Conservation (phyloP, 495 filamentous ascomycete species). For the Aspergillus cavernicola region DNA sequence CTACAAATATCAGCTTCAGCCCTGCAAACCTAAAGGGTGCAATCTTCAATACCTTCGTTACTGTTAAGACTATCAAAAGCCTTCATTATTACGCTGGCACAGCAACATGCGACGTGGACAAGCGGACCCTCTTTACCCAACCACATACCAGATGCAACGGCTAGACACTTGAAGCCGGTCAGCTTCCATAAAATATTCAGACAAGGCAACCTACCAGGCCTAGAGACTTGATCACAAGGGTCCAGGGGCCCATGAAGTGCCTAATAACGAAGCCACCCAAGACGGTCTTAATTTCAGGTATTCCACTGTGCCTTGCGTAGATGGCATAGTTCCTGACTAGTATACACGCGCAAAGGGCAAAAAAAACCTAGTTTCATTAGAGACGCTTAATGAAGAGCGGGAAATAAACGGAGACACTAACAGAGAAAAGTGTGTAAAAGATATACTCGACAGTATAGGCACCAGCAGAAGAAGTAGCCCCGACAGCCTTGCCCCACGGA, state of each 20-base stretch:
- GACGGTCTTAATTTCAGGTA: conserved; percentile 97
- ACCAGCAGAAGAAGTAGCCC: conserved; percentile 60
- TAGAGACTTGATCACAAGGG: conserved; percentile 83
- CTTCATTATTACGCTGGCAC: conserved; percentile 93
- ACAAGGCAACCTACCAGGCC: conserved; percentile 62
- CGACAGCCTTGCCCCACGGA: conserved; percentile 74
- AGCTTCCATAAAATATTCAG: conserved; percentile 4
- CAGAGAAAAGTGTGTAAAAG: conserved; percentile 78
- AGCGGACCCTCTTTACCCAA: conserved; percentile 97
- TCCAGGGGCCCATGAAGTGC: conserved; percentile 91
- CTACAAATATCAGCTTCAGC: conserved; percentile 33
- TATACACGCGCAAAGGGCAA: conserved; percentile 73
- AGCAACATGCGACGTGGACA: conserved; percentile 97
- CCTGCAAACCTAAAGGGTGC: not conserved
- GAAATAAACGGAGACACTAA: conserved; percentile 35
- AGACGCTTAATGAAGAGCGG: conserved; percentile 11
- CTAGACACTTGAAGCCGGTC: conserved; percentile 61
- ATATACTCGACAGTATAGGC: conserved; percentile 79
- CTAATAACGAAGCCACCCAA: conserved; percentile 92
- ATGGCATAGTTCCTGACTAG: conserved; percentile 80
- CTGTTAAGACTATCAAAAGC: conserved; percentile 74
- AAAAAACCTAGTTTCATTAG: conserved; percentile 57
- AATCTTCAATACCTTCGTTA: conserved; percentile 68
- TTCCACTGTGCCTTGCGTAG: conserved; percentile 93
- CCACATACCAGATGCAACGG: conserved; percentile 95